Evolutionary conservation across 257 asterid genomes (phyloP).

Genomic region (Nicotiana obtusifolia): DNA sequence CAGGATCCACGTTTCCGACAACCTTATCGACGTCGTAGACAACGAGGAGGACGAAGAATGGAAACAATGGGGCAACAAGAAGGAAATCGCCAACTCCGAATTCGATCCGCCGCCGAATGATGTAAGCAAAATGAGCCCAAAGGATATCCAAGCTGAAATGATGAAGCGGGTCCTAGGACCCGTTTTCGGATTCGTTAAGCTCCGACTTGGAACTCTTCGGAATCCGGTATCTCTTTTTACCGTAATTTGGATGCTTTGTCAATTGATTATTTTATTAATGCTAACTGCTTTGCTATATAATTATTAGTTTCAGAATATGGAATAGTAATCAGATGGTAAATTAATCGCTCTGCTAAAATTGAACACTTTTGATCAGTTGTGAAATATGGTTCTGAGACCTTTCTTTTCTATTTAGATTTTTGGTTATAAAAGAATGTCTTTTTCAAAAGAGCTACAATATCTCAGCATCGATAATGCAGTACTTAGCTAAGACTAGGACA

Average conservation of each 20-base stretch:
- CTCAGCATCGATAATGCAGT: neutral
- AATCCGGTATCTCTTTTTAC: slow-evolving; percentile 41
- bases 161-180: slow-evolving; percentile 70
- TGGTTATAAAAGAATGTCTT: neutral
- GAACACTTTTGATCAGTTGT: neutral
- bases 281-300: neutral
- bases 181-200: slow-evolving; percentile 88
- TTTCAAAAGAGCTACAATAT: neutral
- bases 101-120: slow-evolving; percentile 77
- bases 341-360: neutral
- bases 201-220: slow-evolving; percentile 64
- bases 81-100: slow-evolving; percentile 25
- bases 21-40: slow-evolving; percentile 76
- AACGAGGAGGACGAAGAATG: slow-evolving; percentile 81
- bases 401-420: neutral
- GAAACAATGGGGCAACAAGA: slow-evolving; percentile 72
- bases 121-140: slow-evolving; percentile 36
- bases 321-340: neutral
- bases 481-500: neutral
- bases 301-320: neutral
- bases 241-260: neutral
- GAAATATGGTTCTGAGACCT: neutral
- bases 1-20: slow-evolving; percentile 72
- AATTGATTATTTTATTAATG: neutral
- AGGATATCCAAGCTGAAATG: slow-evolving; percentile 60